These are phyloP conservation scores for Effrenium voratum DNA, from an alignment of 73 alveolate species.

Conservation along the genomic window DNA sequence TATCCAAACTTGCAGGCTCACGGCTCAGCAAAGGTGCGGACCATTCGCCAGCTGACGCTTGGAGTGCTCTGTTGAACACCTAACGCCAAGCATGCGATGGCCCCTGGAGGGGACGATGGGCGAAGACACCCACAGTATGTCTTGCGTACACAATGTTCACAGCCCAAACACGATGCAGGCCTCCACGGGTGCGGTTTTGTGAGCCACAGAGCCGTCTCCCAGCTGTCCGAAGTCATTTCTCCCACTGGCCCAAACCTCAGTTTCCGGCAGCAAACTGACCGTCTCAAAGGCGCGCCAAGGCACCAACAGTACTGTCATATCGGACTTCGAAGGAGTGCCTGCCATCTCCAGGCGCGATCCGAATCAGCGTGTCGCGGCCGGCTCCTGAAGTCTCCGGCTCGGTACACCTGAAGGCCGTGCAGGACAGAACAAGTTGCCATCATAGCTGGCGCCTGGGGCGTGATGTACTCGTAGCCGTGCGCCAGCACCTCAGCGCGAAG, in stretches of 20 bases:
- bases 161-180: too few species aligned
- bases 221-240: slow-evolving; percentile 79
- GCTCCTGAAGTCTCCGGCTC: slow-evolving; percentile 76
- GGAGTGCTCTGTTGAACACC: slow-evolving; percentile 58
- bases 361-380: background rate
- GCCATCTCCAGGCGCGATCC: background rate
- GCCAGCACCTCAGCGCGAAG: background rate
- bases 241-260: slow-evolving; percentile 65
- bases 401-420: background rate
- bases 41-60: slow-evolving; percentile 93
- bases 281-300: background rate
- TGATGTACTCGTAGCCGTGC: slow-evolving; percentile 47
- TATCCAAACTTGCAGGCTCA: background rate
- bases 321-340: slow-evolving; percentile 83
- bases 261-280: background rate
- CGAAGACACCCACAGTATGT: too few species aligned
- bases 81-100: too few species aligned
- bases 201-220: slow-evolving; percentile 69
- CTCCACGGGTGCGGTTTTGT: slow-evolving; percentile 27
- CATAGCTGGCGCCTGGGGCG: slow-evolving; percentile 18
- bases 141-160: too few species aligned
- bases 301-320: background rate
- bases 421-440: too few species aligned
- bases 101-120: too few species aligned
- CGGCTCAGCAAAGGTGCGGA: background rate